Percentiles rank a stretch among this genome's conserved stretches.
Evolutionary conservation across 2,329 filamentous ascomycete species (phyloP).

Genomic region (Sporothrix sp.): DNA sequence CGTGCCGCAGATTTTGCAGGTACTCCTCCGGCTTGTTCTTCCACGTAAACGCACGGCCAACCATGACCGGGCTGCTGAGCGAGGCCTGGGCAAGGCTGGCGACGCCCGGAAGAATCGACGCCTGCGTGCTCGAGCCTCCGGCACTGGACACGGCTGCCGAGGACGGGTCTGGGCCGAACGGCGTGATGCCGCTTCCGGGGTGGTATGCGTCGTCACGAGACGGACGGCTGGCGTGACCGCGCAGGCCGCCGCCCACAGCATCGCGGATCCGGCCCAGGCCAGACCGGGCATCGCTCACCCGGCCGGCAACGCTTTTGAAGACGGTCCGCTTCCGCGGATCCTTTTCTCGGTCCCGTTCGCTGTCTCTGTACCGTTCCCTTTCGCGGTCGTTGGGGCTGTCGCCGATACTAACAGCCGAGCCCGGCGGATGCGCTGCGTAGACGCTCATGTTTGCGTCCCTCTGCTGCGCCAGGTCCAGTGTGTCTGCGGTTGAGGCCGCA

Average conservation of each 20-base stretch:
- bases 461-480: conserved; percentile 21
- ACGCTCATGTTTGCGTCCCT: conserved; percentile 37
- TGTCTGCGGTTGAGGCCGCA: neutral
- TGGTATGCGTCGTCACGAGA: conserved; percentile 45
- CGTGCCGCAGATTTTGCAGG: conserved; percentile 31
- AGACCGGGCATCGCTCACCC: conserved; percentile 70
- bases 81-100: conserved; percentile 30
- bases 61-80: conserved; percentile 31
- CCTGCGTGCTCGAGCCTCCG: conserved; percentile 14
- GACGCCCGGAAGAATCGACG: conserved; percentile 22
- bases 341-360: conserved; percentile 8
- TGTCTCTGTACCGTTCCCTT: neutral
- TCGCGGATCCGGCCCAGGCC: conserved; percentile 81
- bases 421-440: conserved; percentile 35
- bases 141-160: conserved; percentile 23
- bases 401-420: conserved; percentile 35
- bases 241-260: conserved; percentile 56
- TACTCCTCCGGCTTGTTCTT: conserved; percentile 56
- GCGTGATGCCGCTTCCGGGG: conserved; percentile 9
- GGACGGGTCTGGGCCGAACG: conserved; percentile 21
- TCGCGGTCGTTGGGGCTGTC: conserved; percentile 37
- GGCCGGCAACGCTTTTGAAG: conserved; percentile 70
- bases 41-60: conserved; percentile 50
- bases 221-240: conserved; percentile 43
- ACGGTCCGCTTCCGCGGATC: conserved; percentile 54